Conservation (phyloP, 2,329 filamentous ascomycete species). For the Hirsutella thompsonii region DNA sequence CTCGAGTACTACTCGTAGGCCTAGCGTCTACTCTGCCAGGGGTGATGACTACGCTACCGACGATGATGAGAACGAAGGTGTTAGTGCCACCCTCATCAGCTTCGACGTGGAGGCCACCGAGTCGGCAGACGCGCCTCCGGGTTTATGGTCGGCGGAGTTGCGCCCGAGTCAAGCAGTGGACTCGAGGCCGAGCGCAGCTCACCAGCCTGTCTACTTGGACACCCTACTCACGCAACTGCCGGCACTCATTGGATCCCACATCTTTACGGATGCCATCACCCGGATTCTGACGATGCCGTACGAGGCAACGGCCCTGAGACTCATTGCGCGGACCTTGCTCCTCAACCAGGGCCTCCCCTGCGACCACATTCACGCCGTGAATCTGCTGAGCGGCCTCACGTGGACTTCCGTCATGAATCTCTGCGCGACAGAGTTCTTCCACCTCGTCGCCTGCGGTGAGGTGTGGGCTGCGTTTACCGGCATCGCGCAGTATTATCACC, state of each 20-base stretch:
- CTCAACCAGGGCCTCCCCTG: constrained; percentile 22
- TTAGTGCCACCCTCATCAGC: constrained; percentile 44
- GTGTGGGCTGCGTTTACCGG: constrained; percentile 30
- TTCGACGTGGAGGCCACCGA: constrained; percentile 49
- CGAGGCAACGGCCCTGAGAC: constrained; percentile 31
- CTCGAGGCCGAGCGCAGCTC: constrained; percentile 8
- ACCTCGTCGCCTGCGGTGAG: constrained; percentile 29
- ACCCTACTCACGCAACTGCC: constrained; percentile 39
- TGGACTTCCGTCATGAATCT: constrained; percentile 30
- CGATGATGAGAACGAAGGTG: constrained; percentile 41
- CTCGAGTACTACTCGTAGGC: constrained; percentile 24
- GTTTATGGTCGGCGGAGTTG: constrained; percentile 46
- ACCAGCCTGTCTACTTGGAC: constrained; percentile 27
- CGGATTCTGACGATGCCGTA: constrained; percentile 31
- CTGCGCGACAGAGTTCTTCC: constrained; percentile 29
- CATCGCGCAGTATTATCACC: constrained; percentile 24
- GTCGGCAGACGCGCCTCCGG: constrained; percentile 34
- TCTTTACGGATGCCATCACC: constrained; percentile 29
- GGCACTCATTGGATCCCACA: constrained; percentile 30
- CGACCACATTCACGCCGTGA: constrained; percentile 24
- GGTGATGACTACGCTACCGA: constrained; percentile 41
- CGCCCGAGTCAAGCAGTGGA: constrained; percentile 32
- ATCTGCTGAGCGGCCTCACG: constrained; percentile 22
- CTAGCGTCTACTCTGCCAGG: constrained; percentile 33
- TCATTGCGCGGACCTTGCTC: constrained; percentile 30